These are phyloP conservation scores for Acacia confusa DNA, from an alignment of 306 rosid genomes.

Conservation along the genomic window DNA sequence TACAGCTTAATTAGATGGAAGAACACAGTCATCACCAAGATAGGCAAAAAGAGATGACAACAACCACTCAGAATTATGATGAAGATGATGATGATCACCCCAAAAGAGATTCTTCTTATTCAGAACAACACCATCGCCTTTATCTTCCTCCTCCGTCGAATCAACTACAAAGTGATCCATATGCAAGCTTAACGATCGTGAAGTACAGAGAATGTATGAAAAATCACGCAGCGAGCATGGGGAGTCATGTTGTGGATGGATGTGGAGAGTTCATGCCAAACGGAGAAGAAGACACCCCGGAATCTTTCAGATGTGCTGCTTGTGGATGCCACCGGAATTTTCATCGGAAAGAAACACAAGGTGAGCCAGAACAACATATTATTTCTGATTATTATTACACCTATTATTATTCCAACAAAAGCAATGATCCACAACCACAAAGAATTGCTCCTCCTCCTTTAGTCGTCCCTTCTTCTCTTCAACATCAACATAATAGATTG, in stretches of 20 bases:
- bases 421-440: background rate
- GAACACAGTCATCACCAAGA: constrained; percentile 44
- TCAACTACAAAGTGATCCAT: constrained; percentile 36
- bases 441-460: background rate
- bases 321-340: constrained; percentile 94
- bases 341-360: constrained; percentile 48
- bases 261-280: constrained; percentile 96
- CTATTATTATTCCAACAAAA: background rate
- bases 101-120: constrained; percentile 38
- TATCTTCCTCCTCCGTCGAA: background rate
- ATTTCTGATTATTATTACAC: constrained; percentile 17
- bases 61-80: constrained; percentile 32
- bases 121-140: constrained; percentile 38
- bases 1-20: constrained; percentile 48
- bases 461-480: constrained; percentile 21
- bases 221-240: constrained; percentile 85
- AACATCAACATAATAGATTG: constrained; percentile 22
- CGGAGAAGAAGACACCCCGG: constrained; percentile 61
- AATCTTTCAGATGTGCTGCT: constrained; percentile 71
- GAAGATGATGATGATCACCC: constrained; percentile 35
- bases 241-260: constrained; percentile 84
- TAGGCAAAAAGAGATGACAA: constrained; percentile 50
- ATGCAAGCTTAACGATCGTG: constrained; percentile 23
- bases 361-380: background rate
- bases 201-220: constrained; percentile 77